Evolutionary conservation across 2,329 filamentous ascomycete species (phyloP), one percentile per base, ranked within the genome.

Genomic region (Coleophoma crateriformis): DNA sequence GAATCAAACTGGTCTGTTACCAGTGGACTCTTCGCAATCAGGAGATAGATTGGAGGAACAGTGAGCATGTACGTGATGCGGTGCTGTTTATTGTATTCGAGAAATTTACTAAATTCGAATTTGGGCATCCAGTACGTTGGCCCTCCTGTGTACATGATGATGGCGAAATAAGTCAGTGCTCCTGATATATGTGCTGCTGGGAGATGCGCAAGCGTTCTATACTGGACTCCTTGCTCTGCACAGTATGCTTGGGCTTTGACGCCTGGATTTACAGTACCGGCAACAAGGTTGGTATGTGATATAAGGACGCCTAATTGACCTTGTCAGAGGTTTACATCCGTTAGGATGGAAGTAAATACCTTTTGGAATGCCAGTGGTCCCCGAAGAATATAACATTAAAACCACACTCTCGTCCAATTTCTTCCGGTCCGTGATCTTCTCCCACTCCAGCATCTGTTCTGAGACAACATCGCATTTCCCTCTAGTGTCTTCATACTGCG

Each of bases 341-440:
- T 17, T 17, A 7, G 13, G 13, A 3, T 20, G 5, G 14, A 11
- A 19, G 12, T 10, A 44, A 20, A 90, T 87, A 32, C 89, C 89
- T 67, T 95, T 95, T 10, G 89, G 87, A 5, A 89, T 74, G 7
- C 89, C 89, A 0, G 90, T 95, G 1, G 89, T 95, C 4, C 89
- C 85, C 20, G 79, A 84, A 54, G 82, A 87, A 68, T 92, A 94
- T 64, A 94, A 91, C 51, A 94, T 76, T 82, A 84, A 54, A 85
- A 81, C 0, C 81, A 79, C 57, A 51, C 69, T 73, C 7, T 71
- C 58, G 14, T 73, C 70, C 46, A 85, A 66, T 38, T 67, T 65
- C 1, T 64, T 47, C 0, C 64, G 64, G 58, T 83, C 73, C 0
- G 77, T 79, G 39, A 85, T 73, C 20, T 65, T 69, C 34, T 66